Percentiles rank a stretch among this genome's conserved stretches.
These are phyloP conservation scores for Macrocystidia cucumis DNA, from an alignment of 1,284 basidiomycete species.

Conservation along the genomic window DNA sequence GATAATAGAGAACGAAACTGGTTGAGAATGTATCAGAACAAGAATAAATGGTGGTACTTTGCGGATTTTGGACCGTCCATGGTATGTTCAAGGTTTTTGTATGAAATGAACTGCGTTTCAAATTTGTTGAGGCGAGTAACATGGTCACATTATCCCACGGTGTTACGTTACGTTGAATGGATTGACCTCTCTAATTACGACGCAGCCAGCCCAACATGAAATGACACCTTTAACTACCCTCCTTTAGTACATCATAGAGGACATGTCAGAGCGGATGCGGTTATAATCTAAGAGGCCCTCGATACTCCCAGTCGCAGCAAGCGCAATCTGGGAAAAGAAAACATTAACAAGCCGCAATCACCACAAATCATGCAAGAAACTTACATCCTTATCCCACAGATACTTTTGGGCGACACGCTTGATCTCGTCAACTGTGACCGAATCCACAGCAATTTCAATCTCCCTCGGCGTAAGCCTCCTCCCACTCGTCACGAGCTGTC, in stretches of 20 bases:
- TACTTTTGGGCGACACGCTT: slow-evolving; percentile 94
- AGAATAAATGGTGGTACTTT: too few species aligned
- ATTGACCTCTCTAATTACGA: too few species aligned
- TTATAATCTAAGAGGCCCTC: slow-evolving; percentile 88
- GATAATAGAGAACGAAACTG: too few species aligned
- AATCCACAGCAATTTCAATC: slow-evolving; percentile 90
- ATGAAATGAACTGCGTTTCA: too few species aligned
- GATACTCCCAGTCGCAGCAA: slow-evolving; percentile 77
- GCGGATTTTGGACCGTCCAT: too few species aligned
- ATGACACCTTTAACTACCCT: too few species aligned
- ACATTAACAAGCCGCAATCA: slow-evolving; percentile 8
- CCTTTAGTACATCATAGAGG: slow-evolving; percentile 65
- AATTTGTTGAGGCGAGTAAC: too few species aligned
- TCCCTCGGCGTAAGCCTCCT: slow-evolving; percentile 87
- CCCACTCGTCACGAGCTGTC: slow-evolving; percentile 94
- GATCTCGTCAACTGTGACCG: slow-evolving; percentile 86
- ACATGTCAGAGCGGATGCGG: slow-evolving; percentile 76
- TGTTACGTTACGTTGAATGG: too few species aligned
- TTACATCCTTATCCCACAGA: slow-evolving; percentile 91
- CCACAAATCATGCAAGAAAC: slow-evolving; percentile 22
- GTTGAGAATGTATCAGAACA: too few species aligned
- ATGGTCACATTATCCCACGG: too few species aligned
- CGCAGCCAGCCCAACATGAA: too few species aligned
- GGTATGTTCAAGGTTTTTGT: too few species aligned
- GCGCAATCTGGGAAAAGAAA: slow-evolving; percentile 48